A percentile compares a stretch with the other conserved stretches of the same genome.
Conservation (phyloP, 805 yeast species). For the Saturnispora dispora region DNA sequence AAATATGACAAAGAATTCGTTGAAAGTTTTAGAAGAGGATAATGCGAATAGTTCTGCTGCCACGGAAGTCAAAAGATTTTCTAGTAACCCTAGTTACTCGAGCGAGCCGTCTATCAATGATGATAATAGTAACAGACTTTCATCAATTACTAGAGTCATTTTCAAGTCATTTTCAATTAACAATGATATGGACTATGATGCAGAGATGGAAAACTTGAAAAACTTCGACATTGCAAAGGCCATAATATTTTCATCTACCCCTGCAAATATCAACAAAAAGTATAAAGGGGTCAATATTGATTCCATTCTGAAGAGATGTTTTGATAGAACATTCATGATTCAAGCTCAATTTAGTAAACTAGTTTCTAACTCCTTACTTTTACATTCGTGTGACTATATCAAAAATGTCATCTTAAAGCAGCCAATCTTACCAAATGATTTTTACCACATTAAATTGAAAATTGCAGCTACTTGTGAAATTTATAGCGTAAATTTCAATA, state of each 20-base stretch:
- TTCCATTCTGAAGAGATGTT: neutral
- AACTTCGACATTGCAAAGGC: neutral
- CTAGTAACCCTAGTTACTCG: neutral
- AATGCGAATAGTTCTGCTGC: neutral
- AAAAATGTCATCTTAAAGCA: conserved; percentile 10
- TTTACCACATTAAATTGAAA: neutral
- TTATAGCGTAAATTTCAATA: conserved; percentile 2
- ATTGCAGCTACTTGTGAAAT: conserved; percentile 8
- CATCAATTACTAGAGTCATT: neutral
- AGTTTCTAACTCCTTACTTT: conserved; percentile 2
- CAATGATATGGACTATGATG: neutral
- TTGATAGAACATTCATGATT: neutral
- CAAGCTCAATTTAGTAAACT: conserved; percentile 7
- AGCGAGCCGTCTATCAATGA: neutral
- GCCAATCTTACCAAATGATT: conserved; percentile 3
- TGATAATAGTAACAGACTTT: neutral
- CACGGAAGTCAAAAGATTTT: neutral
- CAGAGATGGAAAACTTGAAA: neutral
- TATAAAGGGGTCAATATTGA: conserved; percentile 3
- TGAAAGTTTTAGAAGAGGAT: no score
- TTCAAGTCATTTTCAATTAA: conserved; percentile 1
- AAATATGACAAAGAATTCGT: no score
- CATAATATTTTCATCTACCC: neutral
- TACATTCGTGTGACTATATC: conserved; percentile 7
- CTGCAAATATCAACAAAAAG: neutral